Conservation (phyloP, 2,329 filamentous ascomycete species). For the Thielaviopsis cerberus region DNA sequence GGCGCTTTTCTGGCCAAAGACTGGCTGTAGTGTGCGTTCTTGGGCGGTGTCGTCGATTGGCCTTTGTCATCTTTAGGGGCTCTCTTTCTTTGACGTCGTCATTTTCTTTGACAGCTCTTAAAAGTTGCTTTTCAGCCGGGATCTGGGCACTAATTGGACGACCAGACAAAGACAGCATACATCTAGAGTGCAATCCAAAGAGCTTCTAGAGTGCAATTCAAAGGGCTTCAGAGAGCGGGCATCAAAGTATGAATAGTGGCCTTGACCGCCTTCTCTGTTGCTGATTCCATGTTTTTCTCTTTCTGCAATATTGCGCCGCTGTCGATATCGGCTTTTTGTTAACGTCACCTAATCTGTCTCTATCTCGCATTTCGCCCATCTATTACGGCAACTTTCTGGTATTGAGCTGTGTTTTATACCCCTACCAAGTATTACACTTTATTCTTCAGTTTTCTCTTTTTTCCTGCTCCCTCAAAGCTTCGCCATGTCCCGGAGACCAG, state of each 20-base stretch:
- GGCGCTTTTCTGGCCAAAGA: not conserved
- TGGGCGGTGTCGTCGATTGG: not conserved
- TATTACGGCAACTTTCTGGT: not conserved
- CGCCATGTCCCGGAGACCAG: slow-evolving; percentile 6
- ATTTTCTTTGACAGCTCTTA: not conserved
- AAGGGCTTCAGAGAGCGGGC: not conserved
- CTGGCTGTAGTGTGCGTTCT: not conserved
- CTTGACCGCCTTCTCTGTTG: not conserved
- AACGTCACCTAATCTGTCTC: not conserved
- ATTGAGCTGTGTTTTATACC: not conserved
- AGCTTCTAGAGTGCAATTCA: not conserved
- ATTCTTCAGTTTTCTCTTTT: not conserved
- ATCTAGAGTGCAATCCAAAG: not conserved
- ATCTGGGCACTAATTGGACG: not conserved
- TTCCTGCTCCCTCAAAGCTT: not conserved
- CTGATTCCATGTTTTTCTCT: not conserved
- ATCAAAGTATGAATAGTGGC: not conserved
- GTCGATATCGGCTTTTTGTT: not conserved
- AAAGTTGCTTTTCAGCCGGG: not conserved
- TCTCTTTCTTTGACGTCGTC: not conserved
- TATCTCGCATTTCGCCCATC: not conserved
- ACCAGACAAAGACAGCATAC: not conserved
- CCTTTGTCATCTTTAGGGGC: not conserved
- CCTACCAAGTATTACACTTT: not conserved
- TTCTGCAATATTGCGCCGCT: not conserved